Percentiles rank a stretch among this genome's conserved stretches.
Evolutionary conservation across 1,284 basidiomycete genomes (phyloP).

Genomic region (Sphagnurus paluster): DNA sequence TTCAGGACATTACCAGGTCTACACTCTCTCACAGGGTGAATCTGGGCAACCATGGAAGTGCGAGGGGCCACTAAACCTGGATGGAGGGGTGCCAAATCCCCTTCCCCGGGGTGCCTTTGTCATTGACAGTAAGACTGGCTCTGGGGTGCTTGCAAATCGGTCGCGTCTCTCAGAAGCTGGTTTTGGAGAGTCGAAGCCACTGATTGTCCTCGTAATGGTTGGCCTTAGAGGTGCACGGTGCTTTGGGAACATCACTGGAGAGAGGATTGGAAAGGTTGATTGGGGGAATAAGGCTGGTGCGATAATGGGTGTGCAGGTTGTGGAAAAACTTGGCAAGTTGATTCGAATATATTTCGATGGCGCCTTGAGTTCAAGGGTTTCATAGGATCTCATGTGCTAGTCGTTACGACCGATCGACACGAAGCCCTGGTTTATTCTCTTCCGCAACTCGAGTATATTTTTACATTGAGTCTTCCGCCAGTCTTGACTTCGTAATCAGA

Average conservation of each 20-base stretch:
- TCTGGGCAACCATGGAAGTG: slow-evolving; percentile 44
- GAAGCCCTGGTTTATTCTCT: slow-evolving; percentile 67
- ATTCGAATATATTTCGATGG: background rate
- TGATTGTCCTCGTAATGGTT: slow-evolving; percentile 54
- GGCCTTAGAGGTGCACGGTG: slow-evolving; percentile 59
- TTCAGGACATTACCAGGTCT: slow-evolving; percentile 62
- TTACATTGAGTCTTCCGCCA: slow-evolving; percentile 46
- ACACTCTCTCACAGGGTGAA: slow-evolving; percentile 47
- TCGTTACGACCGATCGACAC: slow-evolving; percentile 59
- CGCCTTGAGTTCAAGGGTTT: background rate
- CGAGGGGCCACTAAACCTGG: slow-evolving; percentile 36
- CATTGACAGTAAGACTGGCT: slow-evolving; percentile 60
- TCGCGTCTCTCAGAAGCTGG: slow-evolving; percentile 37
- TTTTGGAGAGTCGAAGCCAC: slow-evolving; percentile 23
- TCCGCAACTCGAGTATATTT: slow-evolving; percentile 61
- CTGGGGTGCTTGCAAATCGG: slow-evolving; percentile 45
- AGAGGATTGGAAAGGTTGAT: slow-evolving; percentile 55
- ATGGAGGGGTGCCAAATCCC: slow-evolving; percentile 50
- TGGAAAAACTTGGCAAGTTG: slow-evolving; percentile 52
- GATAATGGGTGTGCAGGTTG: slow-evolving; percentile 48
- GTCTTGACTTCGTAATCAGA: slow-evolving; percentile 43
- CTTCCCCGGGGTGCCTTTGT: slow-evolving; percentile 57
- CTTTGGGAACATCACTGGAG: slow-evolving; percentile 58
- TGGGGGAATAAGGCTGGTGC: slow-evolving; percentile 55
- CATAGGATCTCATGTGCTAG: slow-evolving; percentile 59